A percentile compares a stretch with the other conserved stretches of the same genome.
Conservation (phyloP, 345 rosid species). For the Salix arbutifolia region DNA sequence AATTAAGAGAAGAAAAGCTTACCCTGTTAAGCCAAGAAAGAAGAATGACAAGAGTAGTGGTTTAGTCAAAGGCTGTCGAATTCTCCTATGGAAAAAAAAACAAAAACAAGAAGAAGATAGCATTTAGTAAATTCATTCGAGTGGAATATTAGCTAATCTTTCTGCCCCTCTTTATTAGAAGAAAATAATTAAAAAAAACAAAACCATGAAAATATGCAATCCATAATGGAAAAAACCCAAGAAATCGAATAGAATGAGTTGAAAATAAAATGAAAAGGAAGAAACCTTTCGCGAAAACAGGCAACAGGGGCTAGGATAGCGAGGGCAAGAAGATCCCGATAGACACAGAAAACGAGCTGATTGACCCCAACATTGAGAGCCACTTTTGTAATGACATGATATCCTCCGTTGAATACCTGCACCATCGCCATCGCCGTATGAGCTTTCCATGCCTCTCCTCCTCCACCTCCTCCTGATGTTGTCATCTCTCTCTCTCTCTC, state of each 20-base stretch:
- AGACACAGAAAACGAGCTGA: slow-evolving; percentile 94
- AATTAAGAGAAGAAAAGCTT: slow-evolving; percentile 20
- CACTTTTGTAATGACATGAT: slow-evolving; percentile 92
- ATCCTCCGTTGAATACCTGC: slow-evolving; percentile 82
- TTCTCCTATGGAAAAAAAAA: slow-evolving; percentile 46
- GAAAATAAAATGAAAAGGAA: neutral
- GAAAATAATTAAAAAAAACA: neutral
- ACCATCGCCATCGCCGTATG: slow-evolving; percentile 84
- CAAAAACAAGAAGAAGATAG: too few relatives aligned
- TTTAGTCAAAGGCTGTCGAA: slow-evolving; percentile 67
- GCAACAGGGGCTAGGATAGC: slow-evolving; percentile 84
- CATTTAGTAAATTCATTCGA: too few relatives aligned
- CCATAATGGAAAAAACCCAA: neutral
- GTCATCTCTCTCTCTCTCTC: too few relatives aligned
- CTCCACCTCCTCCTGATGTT: neutral
- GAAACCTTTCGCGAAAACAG: slow-evolving; percentile 75
- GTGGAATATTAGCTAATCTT: too few relatives aligned
- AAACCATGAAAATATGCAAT: neutral
- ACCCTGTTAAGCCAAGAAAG: slow-evolving; percentile 93
- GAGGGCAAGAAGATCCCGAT: slow-evolving; percentile 88
- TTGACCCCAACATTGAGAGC: slow-evolving; percentile 94
- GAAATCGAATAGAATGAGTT: neutral
- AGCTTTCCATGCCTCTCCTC: slow-evolving; percentile 49
- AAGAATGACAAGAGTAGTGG: slow-evolving; percentile 63
- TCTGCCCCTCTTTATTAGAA: neutral